These are phyloP conservation scores for Lithospermum erythrorhizon DNA, from an alignment of 257 asterid species.

Conservation along the genomic window DNA sequence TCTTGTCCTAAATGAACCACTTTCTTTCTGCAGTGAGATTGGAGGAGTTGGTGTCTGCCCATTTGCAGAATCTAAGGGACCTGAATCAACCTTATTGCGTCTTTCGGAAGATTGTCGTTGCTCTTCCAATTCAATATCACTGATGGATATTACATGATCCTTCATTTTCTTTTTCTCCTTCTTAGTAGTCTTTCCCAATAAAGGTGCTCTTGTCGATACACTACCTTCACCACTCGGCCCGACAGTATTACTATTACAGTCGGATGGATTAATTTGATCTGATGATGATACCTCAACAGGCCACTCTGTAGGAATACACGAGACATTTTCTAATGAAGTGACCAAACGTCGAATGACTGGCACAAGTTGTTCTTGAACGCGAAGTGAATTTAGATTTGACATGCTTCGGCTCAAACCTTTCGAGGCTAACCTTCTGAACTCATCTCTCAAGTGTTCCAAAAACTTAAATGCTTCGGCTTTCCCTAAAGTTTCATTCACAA, in stretches of 20 bases:
- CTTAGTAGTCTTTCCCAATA: constrained; percentile 46
- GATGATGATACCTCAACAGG: constrained; percentile 12
- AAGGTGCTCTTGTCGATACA: constrained; percentile 48
- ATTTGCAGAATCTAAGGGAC: constrained; percentile 16
- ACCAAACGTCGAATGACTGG: constrained; percentile 32
- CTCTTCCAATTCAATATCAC: constrained; percentile 43
- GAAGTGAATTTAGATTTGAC: constrained; percentile 24
- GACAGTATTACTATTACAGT: constrained; percentile 10
- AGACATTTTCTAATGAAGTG: constrained; percentile 27
- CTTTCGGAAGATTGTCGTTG: constrained; percentile 30
- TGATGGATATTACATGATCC: constrained; percentile 30
- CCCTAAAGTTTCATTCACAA: constrained; percentile 35
- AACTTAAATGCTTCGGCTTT: constrained; percentile 32
- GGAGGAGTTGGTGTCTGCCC: constrained; percentile 27
- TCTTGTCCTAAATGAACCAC: constrained; percentile 22
- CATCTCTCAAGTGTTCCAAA: constrained; percentile 44
- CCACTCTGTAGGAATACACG: constrained; percentile 17
- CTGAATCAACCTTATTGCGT: constrained; percentile 20
- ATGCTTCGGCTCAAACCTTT: constrained; percentile 25
- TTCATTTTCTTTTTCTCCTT: constrained; percentile 45
- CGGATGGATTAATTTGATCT: constrained; percentile 19
- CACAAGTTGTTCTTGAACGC: constrained; percentile 40
- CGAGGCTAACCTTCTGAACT: constrained; percentile 29
- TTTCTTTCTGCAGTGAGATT: constrained; percentile 24
- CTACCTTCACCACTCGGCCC: constrained; percentile 23